A percentile compares a stretch with the other conserved stretches of the same genome.
These are phyloP conservation scores for Zalerion maritima DNA, from an alignment of 495 filamentous ascomycete genomes.

Conservation along the genomic window DNA sequence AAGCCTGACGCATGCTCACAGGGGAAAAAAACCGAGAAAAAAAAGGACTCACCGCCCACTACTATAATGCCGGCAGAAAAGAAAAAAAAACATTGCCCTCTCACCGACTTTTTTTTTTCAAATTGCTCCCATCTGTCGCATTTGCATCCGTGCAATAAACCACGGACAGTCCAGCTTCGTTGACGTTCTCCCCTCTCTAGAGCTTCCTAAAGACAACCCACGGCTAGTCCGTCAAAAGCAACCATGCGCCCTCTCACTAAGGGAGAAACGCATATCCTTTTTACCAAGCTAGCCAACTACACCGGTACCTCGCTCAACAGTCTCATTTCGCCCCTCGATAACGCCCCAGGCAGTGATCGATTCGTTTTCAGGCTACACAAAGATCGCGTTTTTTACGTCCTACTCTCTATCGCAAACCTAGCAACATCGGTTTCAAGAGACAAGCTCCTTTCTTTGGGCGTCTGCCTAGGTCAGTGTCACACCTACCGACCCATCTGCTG, in stretches of 20 bases:
- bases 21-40: too few species aligned
- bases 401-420: constrained; percentile 75
- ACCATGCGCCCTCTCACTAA: constrained; percentile 65
- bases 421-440: constrained; percentile 68
- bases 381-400: constrained; percentile 75
- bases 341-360: constrained; percentile 45
- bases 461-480: constrained; percentile 44
- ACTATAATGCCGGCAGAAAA: too few species aligned
- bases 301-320: constrained; percentile 63
- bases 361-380: constrained; percentile 78
- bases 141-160: too few species aligned
- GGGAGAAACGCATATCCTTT: constrained; percentile 54
- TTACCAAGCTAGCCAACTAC: constrained; percentile 74
- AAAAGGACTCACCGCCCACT: too few species aligned
- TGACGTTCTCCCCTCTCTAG: too few species aligned
- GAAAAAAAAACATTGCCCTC: too few species aligned
- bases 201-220: too few species aligned
- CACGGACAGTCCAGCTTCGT: too few species aligned
- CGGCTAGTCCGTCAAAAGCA: constrained; percentile 1
- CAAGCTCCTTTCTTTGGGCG: constrained; percentile 69
- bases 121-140: too few species aligned
- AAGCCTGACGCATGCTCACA: too few species aligned
- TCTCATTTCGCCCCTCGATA: constrained; percentile 60
- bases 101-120: too few species aligned
- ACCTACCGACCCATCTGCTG: background rate